A percentile compares a stretch with the other conserved stretches of the same genome.
Evolutionary conservation across 2,329 filamentous ascomycete species (phyloP).

Genomic region (Fusarium armeniacum): DNA sequence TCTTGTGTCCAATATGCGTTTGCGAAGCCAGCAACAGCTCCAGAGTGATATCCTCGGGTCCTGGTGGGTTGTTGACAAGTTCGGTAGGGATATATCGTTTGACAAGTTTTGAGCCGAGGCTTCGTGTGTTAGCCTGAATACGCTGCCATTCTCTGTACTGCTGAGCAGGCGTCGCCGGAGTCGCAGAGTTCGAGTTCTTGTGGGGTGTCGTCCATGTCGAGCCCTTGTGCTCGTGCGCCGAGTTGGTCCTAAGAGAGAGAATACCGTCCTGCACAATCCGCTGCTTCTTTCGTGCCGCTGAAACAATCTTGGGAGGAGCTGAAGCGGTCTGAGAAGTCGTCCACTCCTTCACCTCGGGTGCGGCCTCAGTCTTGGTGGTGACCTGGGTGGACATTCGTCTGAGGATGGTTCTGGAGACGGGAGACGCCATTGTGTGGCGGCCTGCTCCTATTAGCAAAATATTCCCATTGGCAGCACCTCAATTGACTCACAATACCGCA

Average conservation of each 20-base stretch:
- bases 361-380: slow-evolving; percentile 34
- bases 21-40: slow-evolving; percentile 91
- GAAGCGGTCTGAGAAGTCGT: slow-evolving; percentile 41
- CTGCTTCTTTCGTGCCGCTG: slow-evolving; percentile 53
- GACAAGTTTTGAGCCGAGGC: slow-evolving; percentile 64
- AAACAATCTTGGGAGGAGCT: slow-evolving; percentile 45
- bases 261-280: slow-evolving; percentile 53
- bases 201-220: slow-evolving; percentile 54
- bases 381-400: slow-evolving; percentile 54
- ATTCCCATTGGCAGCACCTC: slow-evolving; percentile 1
- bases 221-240: slow-evolving; percentile 53
- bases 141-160: slow-evolving; percentile 58
- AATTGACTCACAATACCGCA: slow-evolving; percentile 66
- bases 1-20: slow-evolving; percentile 90
- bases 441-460: slow-evolving; percentile 56
- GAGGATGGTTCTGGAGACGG: slow-evolving; percentile 55
- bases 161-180: slow-evolving; percentile 56
- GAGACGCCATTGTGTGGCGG: slow-evolving; percentile 65
- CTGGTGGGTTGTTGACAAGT: slow-evolving; percentile 79
- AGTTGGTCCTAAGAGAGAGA: slow-evolving; percentile 55
- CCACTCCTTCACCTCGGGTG: slow-evolving; percentile 40
- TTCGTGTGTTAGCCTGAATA: slow-evolving; percentile 60
- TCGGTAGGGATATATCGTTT: slow-evolving; percentile 75
- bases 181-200: slow-evolving; percentile 52
- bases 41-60: slow-evolving; percentile 84